Conservation (phyloP, 495 filamentous ascomycete species). For the Lentithecium fluviatile region DNA sequence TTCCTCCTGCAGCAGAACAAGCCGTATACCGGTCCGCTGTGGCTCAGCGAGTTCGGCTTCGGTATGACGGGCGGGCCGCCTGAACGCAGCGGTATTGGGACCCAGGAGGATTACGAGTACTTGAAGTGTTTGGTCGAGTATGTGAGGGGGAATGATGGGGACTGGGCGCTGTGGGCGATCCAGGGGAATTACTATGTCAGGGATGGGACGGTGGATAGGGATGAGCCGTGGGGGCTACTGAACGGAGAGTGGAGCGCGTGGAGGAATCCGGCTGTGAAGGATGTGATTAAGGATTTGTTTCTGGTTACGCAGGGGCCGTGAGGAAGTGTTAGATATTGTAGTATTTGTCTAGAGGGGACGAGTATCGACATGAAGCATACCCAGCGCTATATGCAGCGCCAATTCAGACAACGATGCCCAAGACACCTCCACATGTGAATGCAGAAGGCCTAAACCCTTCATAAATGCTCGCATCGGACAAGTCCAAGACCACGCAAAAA, state of each 20-base stretch:
- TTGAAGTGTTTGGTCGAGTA: constrained; percentile 49
- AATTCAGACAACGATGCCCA: too few relatives aligned
- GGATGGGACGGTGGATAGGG: constrained; percentile 44
- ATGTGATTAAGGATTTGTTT: constrained; percentile 17
- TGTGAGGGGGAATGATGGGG: constrained; percentile 49
- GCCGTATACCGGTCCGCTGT: constrained; percentile 49
- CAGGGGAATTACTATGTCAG: constrained; percentile 53
- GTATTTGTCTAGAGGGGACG: too few relatives aligned
- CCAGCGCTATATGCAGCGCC: too few relatives aligned
- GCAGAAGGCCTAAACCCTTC: too few relatives aligned
- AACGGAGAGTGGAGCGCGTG: constrained; percentile 48
- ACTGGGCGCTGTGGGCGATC: constrained; percentile 53
- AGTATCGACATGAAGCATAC: too few relatives aligned
- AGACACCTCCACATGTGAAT: too few relatives aligned
- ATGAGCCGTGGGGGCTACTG: constrained; percentile 51
- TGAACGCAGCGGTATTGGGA: constrained; percentile 17
- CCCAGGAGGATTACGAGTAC: constrained; percentile 40
- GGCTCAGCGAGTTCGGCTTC: constrained; percentile 54
- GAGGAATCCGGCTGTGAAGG: constrained; percentile 43
- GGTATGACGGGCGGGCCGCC: constrained; percentile 40
- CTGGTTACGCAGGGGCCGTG: constrained; percentile 24
- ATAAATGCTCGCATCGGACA: too few relatives aligned
- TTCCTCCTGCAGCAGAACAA: constrained; percentile 49
- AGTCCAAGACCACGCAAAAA: too few relatives aligned
- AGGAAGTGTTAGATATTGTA: too few relatives aligned